A percentile compares a stretch with the other conserved stretches of the same genome.
phyloP scores from a whole-genome alignment of 139 green algal genomes.

The Coccomyxa sp. region DNA sequence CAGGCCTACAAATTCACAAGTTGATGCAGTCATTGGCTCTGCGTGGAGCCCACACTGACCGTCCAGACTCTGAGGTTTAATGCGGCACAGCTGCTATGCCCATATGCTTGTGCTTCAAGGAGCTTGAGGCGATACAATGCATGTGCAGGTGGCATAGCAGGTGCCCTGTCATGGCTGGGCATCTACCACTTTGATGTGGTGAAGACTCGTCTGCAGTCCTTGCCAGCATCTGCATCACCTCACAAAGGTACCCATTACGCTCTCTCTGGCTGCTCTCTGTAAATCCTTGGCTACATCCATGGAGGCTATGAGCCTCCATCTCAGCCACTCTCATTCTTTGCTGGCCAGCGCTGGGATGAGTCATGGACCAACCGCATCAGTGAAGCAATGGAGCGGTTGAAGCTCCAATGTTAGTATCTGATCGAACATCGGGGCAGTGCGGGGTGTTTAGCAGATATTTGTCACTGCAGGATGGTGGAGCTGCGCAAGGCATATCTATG shows the following conservation, averaged over 20 bases:
- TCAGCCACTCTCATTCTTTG: background rate
- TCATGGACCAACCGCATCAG: background rate
- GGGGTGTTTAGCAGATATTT: background rate
- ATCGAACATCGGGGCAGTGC: background rate
- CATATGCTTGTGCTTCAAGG: background rate
- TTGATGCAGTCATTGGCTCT: too few species aligned
- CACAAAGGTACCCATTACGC: conserved; percentile 16
- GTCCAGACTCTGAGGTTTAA: too few species aligned
- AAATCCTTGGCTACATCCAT: background rate
- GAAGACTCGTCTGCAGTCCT: conserved; percentile 62
- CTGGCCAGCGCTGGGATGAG: background rate
- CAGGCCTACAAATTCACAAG: too few species aligned
- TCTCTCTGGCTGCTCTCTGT: background rate
- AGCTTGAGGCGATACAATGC: background rate
- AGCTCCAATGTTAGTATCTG: background rate
- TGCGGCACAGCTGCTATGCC: too few species aligned
- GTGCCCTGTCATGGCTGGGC: conserved; percentile 42
- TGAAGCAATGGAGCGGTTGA: background rate
- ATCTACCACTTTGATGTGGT: conserved; percentile 73
- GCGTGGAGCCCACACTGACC: too few species aligned
- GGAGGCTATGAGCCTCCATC: background rate
- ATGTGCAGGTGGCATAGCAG: conserved; percentile 46
- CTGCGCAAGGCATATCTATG: conserved; percentile 26
- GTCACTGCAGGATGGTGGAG: conserved; percentile 25
- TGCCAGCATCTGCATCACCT: conserved; percentile 7